Conservation (phyloP, 805 yeast genomes). For the Candida fluviatilis region DNA sequence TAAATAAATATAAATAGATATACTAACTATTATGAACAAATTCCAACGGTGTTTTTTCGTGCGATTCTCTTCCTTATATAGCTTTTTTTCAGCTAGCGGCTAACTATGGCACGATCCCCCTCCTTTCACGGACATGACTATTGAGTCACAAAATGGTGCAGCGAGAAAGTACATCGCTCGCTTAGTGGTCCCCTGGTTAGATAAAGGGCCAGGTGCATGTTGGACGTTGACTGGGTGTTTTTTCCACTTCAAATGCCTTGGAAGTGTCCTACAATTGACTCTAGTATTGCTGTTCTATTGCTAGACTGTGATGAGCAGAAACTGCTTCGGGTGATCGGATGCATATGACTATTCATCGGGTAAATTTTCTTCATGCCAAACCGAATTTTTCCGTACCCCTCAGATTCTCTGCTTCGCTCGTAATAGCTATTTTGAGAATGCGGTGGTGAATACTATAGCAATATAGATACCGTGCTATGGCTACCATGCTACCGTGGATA, state of each 20-base stretch:
- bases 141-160: background rate
- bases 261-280: no score
- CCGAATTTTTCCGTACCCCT: slow-evolving; percentile 2
- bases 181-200: background rate
- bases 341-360: background rate
- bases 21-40: background rate
- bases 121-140: background rate
- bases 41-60: background rate
- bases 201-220: no score
- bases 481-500: no score
- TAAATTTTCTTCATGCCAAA: background rate
- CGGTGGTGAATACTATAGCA: no score
- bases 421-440: no score
- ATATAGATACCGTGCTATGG: no score
- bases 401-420: background rate
- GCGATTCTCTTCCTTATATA: background rate
- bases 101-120: background rate
- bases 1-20: no score
- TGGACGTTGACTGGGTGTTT: no score
- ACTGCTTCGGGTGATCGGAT: background rate
- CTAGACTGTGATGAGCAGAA: no score
- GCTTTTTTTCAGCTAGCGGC: background rate
- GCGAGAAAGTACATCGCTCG: background rate
- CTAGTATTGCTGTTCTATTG: no score
- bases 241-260: no score